These are phyloP conservation scores for Cardamine occulta DNA, from an alignment of 345 rosid species.

Conservation along the genomic window DNA sequence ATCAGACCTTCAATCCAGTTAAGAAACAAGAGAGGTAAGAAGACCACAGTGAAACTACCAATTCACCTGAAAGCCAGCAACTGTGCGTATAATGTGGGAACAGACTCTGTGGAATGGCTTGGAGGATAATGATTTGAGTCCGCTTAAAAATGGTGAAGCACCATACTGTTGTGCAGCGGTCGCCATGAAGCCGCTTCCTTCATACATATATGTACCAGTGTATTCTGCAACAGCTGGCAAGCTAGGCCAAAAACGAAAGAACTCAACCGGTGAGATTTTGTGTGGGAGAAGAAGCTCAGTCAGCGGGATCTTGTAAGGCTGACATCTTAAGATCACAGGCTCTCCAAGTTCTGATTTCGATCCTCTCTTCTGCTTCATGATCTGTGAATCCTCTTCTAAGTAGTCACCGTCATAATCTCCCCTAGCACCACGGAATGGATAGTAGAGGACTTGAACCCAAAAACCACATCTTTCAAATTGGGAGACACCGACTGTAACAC, in stretches of 20 bases:
- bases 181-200: slow-evolving; percentile 98
- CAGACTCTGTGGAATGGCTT: slow-evolving; percentile 95
- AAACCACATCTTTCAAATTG: slow-evolving; percentile 95
- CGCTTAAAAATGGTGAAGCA: slow-evolving; percentile 90
- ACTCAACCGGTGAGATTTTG: slow-evolving; percentile 94
- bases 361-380: slow-evolving; percentile 80
- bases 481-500: slow-evolving; percentile 95
- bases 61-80: slow-evolving; percentile 96
- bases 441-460: slow-evolving; percentile 96
- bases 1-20: slow-evolving; percentile 19
- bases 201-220: slow-evolving; percentile 85
- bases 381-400: slow-evolving; percentile 87
- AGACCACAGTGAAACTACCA: slow-evolving; percentile 1
- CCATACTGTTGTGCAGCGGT: slow-evolving; percentile 99
- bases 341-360: slow-evolving; percentile 87
- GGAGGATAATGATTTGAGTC: slow-evolving; percentile 84
- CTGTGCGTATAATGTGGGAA: slow-evolving; percentile 90
- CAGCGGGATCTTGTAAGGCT: slow-evolving; percentile 94
- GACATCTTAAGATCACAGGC: slow-evolving; percentile 95
- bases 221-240: slow-evolving; percentile 89
- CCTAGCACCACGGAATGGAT: slow-evolving; percentile 93
- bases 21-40: slow-evolving; percentile 1
- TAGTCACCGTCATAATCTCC: slow-evolving; percentile 89
- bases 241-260: slow-evolving; percentile 99
- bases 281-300: slow-evolving; percentile 95